Base-by-base conservation (phyloP, 2,329 filamentous ascomycete species). In the Colletotrichum spinosum region DNA sequence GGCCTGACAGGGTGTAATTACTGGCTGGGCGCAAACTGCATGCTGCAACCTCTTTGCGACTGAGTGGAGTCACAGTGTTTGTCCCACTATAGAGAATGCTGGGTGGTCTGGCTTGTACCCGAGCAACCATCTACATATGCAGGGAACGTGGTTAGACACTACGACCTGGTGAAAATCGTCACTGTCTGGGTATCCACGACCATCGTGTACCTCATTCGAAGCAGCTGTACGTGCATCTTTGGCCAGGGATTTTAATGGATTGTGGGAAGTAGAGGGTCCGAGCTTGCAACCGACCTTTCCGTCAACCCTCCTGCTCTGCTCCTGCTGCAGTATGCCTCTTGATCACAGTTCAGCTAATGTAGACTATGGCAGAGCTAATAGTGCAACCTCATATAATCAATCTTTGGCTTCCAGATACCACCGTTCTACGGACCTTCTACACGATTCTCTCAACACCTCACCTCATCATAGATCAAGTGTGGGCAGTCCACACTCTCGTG, bases 1-100 rank as follows among this genome's bases (percentile, higher is more conserved):
- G 25, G 25, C 53, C 53, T 67, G 64, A 67, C 60, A 64, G 53
- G 64, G 64, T 59, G 51, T 46, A 42, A 38, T 15, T 52, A 56
- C 58, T 65, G 52, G 51, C 57, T 62, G 58, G 25, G 57, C 62
- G 51, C 62, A 65, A 65, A 48, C 62, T 55, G 57, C 62, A 61
- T 54, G 34, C 57, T 55, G 61, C 61, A 61, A 46, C 44, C 44
- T 46, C 25, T 38, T 44, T 37, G 33, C 25, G 25, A 25, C 25
- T 25, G 46, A 37, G 62, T 52, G 62, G 56, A 25, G 33, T 35
- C 62, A 65, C 62, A 65, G 62, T 65, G 62, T 25, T 15, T 39
- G 33, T 35, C 62, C 61, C 62, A 65, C 57, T 65, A 58, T 25
- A n/a, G 34, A 38, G 10, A 53, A 17, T 41, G 11, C n/a, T 6